Percentiles rank a stretch among this genome's conserved stretches.
phyloP scores from a whole-genome alignment of 2,329 filamentous ascomycete species.

The Trichoderma sp. region DNA sequence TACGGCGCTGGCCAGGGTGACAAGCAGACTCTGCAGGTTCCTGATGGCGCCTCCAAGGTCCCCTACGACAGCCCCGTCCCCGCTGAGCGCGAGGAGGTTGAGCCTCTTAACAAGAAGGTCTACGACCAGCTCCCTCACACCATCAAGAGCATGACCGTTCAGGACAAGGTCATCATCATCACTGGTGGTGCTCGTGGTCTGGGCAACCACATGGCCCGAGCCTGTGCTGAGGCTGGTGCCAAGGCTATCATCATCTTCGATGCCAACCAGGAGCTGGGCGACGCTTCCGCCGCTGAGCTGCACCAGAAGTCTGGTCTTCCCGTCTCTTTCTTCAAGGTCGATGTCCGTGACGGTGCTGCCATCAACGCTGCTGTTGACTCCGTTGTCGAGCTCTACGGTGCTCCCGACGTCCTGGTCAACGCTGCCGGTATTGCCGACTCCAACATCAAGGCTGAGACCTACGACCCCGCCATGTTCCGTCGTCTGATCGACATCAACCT shows the following conservation, averaged over 20 bases:
- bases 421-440: slow-evolving; percentile 80
- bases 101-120: slow-evolving; percentile 55
- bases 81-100: slow-evolving; percentile 49
- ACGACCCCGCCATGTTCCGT: slow-evolving; percentile 75
- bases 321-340: slow-evolving; percentile 76
- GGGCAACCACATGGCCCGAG: slow-evolving; percentile 77
- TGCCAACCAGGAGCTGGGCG: slow-evolving; percentile 73
- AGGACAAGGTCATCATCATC: slow-evolving; percentile 70
- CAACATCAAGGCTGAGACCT: slow-evolving; percentile 79
- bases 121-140: slow-evolving; percentile 62
- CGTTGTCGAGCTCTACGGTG: slow-evolving; percentile 66
- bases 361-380: slow-evolving; percentile 70
- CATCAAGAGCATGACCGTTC: slow-evolving; percentile 68
- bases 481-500: slow-evolving; percentile 81
- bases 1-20: slow-evolving; percentile 52
- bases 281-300: slow-evolving; percentile 67
- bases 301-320: slow-evolving; percentile 72
- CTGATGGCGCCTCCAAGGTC: slow-evolving; percentile 43
- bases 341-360: slow-evolving; percentile 70
- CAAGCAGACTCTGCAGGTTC: slow-evolving; percentile 58
- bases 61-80: slow-evolving; percentile 43
- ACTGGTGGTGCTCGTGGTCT: slow-evolving; percentile 77
- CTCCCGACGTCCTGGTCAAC: slow-evolving; percentile 76
- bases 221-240: slow-evolving; percentile 73
- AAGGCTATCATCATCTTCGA: slow-evolving; percentile 75